Conservation (phyloP, 331 rosid genomes). For the Malus hybrid region DNA sequence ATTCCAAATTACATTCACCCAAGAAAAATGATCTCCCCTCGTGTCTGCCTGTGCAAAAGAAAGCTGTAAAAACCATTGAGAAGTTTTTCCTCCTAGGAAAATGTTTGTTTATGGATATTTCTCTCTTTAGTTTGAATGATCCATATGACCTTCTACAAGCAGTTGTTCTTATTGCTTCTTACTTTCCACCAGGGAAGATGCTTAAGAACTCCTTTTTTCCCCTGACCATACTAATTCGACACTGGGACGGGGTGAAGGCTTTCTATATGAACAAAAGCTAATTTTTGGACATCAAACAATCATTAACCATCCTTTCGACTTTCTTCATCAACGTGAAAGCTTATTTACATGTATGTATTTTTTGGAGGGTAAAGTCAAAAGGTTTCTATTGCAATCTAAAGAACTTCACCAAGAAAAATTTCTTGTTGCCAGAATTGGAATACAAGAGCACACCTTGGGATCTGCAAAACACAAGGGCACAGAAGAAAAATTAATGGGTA, state of each 20-base stretch:
- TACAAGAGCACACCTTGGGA: slow-evolving; percentile 57
- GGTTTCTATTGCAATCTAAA: slow-evolving; percentile 5
- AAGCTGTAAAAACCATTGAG: neutral
- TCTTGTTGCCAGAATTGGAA: slow-evolving; percentile 20
- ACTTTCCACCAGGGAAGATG: neutral
- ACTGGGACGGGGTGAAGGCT: neutral
- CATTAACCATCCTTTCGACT: neutral
- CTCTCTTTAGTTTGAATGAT: neutral
- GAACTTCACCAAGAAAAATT: slow-evolving; percentile 20
- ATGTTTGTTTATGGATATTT: neutral
- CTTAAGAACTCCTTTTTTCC: neutral
- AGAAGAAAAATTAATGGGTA: neutral
- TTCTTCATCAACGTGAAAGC: too few species aligned
- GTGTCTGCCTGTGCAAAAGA: neutral
- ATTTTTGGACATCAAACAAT: neutral
- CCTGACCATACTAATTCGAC: neutral
- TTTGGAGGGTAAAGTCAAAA: neutral
- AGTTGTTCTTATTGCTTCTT: neutral
- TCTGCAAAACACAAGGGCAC: slow-evolving; percentile 43
- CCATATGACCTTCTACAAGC: neutral
- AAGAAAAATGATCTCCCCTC: neutral
- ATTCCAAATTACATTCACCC: neutral
- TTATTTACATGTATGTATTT: neutral
- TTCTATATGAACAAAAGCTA: neutral
- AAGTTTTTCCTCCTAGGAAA: neutral